Evolutionary conservation across 768 basidiomycete genomes (phyloP).

Genomic region (Candolleomyces efflorescens): DNA sequence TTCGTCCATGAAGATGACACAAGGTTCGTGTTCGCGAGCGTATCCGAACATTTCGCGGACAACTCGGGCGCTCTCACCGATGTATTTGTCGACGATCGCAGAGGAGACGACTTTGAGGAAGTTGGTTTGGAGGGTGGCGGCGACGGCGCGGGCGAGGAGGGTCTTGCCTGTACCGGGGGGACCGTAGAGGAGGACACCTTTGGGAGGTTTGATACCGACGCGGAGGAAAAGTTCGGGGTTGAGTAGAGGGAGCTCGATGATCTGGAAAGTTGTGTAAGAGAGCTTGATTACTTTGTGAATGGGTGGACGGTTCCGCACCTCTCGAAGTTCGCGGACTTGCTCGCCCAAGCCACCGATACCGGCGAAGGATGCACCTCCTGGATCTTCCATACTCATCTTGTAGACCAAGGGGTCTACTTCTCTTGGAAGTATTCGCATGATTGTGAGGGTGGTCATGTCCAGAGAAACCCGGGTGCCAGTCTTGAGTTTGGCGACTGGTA

Average conservation of each 20-base stretch:
- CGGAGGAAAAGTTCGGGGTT: conserved; percentile 92
- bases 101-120: conserved; percentile 99
- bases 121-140: conserved; percentile 92
- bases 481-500: conserved; percentile 91
- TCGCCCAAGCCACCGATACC: conserved; percentile 95
- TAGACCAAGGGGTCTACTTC: conserved; percentile 98
- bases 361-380: conserved; percentile 92
- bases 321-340: conserved; percentile 94
- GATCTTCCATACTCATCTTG: conserved; percentile 99
- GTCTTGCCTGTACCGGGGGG: conserved; percentile 98
- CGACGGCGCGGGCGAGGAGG: conserved; percentile 89
- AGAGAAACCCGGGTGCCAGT: conserved; percentile 92
- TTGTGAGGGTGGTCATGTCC: conserved; percentile 98
- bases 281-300: neutral
- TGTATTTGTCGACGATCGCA: conserved; percentile 97
- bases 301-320: conserved; percentile 46
- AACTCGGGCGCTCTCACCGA: conserved; percentile 94
- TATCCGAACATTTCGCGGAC: conserved; percentile 99
- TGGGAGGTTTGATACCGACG: conserved; percentile 96
- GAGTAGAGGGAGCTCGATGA: conserved; percentile 92
- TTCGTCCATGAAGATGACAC: conserved; percentile 98
- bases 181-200: conserved; percentile 93
- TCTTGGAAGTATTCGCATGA: conserved; percentile 96
- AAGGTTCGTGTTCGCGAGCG: conserved; percentile 95
- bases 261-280: conserved; percentile 36